phyloP scores from a whole-genome alignment of 1,139 yeast genomes.

The Pneumocystis wakefieldiae region DNA sequence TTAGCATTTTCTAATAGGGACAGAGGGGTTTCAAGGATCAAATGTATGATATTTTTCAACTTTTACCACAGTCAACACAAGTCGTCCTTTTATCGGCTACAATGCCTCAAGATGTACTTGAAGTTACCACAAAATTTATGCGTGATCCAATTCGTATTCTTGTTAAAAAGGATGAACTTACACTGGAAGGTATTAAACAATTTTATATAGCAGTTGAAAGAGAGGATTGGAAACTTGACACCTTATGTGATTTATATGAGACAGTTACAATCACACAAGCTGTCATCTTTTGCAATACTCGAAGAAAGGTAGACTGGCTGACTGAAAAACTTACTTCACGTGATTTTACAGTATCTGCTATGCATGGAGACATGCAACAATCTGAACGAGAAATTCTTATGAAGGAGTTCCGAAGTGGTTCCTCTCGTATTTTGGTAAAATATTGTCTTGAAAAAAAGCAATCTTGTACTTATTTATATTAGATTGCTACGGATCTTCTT shows the following conservation, averaged over 20 bases:
- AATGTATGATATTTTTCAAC: constrained; percentile 89
- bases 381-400: constrained; percentile 93
- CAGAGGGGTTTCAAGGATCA: constrained; percentile 82
- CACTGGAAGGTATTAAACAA: constrained; percentile 97
- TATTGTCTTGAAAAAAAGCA: constrained; percentile 43
- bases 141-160: constrained; percentile 91
- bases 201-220: constrained; percentile 86
- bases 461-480: constrained; percentile 92
- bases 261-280: constrained; percentile 97
- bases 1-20: background rate
- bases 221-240: constrained; percentile 88
- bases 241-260: constrained; percentile 92
- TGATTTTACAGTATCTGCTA: constrained; percentile 90
- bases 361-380: constrained; percentile 96
- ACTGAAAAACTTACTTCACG: constrained; percentile 72
- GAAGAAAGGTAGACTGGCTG: constrained; percentile 90
- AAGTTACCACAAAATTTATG: constrained; percentile 94
- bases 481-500: constrained; percentile 91
- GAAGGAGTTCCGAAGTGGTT: constrained; percentile 36
- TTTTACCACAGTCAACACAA: constrained; percentile 87
- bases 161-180: constrained; percentile 95
- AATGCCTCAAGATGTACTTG: constrained; percentile 94
- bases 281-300: constrained; percentile 98
- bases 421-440: background rate
- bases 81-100: constrained; percentile 95